Conservation (phyloP, 768 basidiomycete species). For the Pleurotus cornucopiae region DNA sequence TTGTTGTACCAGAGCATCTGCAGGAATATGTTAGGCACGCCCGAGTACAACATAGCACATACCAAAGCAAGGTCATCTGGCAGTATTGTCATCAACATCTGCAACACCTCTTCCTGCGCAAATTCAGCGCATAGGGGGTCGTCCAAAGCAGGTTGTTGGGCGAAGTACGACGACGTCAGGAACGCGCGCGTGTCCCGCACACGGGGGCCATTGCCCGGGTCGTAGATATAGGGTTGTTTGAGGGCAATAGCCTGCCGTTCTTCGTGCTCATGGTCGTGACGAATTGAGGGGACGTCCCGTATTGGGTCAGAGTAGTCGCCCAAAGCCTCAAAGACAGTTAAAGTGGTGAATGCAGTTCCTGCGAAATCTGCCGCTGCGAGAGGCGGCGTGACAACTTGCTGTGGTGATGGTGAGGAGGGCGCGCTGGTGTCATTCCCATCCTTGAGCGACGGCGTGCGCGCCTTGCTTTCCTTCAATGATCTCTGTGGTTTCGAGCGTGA, state of each 20-base stretch:
- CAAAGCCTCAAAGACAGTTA: not conserved
- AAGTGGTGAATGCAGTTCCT: not conserved
- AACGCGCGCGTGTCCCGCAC: slow-evolving; percentile 68
- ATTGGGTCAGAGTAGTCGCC: slow-evolving; percentile 6
- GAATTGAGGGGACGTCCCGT: slow-evolving; percentile 1
- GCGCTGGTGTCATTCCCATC: not conserved
- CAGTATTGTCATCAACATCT: slow-evolving; percentile 67
- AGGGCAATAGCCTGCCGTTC: slow-evolving; percentile 21
- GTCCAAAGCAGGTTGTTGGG: slow-evolving; percentile 57
- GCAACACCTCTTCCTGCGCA: slow-evolving; percentile 64
- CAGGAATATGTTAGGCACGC: not conserved
- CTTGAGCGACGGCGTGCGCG: slow-evolving; percentile 6
- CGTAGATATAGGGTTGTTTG: slow-evolving; percentile 60
- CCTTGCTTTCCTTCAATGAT: slow-evolving; percentile 21
- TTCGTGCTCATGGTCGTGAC: slow-evolving; percentile 2
- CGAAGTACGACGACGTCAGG: slow-evolving; percentile 57
- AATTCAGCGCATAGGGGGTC: slow-evolving; percentile 75
- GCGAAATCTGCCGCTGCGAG: not conserved
- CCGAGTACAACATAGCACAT: slow-evolving; percentile 19
- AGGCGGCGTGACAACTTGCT: not conserved
- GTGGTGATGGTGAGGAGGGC: not conserved
- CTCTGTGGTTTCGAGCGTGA: slow-evolving; percentile 19
- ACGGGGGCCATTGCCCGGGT: slow-evolving; percentile 77
- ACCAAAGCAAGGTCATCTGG: slow-evolving; percentile 73
- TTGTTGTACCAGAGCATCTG: slow-evolving; percentile 87